Evolutionary conservation across 1,284 basidiomycete genomes (phyloP).

Genomic region (Tremellales sp.): DNA sequence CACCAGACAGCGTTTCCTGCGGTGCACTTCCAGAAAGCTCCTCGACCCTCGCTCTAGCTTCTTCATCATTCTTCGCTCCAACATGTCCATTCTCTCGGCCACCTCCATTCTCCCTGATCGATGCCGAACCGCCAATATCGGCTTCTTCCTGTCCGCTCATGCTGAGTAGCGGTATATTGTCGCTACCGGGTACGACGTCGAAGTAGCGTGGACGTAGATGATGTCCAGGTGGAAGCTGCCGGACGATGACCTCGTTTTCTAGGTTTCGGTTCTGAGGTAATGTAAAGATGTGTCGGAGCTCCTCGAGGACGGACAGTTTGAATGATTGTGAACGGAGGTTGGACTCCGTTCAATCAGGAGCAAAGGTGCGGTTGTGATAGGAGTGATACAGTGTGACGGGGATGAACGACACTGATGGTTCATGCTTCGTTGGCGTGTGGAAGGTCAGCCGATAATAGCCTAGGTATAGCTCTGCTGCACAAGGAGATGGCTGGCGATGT

Average conservation of each 20-base stretch:
- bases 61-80: neutral
- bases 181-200: neutral
- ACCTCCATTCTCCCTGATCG: neutral
- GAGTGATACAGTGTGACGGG: too few relatives aligned
- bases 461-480: too few relatives aligned
- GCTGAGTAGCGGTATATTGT: neutral
- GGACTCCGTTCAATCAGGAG: neutral
- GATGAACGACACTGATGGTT: too few relatives aligned
- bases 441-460: too few relatives aligned
- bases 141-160: neutral
- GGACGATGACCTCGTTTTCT: neutral
- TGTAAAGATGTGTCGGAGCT: neutral
- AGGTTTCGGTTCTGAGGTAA: neutral
- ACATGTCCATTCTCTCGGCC: neutral
- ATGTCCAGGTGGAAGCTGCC: neutral
- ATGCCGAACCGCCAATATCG: neutral
- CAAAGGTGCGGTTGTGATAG: neutral
- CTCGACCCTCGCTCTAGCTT: slow-evolving; percentile 3
- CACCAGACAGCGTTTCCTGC: slow-evolving; percentile 8
- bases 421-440: too few relatives aligned
- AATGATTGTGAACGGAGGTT: neutral
- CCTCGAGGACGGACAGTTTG: neutral
- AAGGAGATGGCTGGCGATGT: too few relatives aligned
- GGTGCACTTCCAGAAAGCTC: slow-evolving; percentile 11
- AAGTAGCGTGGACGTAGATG: neutral